Evolutionary conservation across 192 early-diverging fungal species (phyloP).

Genomic region (Dimargaris cristalligena): DNA sequence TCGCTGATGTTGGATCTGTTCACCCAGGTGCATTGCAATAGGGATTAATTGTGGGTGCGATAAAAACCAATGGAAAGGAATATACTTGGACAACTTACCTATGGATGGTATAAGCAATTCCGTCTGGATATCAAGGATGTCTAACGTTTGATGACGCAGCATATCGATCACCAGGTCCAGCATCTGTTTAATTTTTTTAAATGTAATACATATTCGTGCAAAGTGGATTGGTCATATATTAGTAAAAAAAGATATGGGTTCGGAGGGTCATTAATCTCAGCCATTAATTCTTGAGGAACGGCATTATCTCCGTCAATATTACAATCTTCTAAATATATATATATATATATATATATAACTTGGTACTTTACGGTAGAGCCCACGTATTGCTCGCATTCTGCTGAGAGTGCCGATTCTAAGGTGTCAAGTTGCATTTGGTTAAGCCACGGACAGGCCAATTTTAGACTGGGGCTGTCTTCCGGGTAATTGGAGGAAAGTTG

Average conservation of each 20-base stretch:
- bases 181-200: not conserved
- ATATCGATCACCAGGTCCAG: not conserved
- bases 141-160: not conserved
- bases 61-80: not conserved
- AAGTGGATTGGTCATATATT: not conserved
- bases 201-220: not conserved
- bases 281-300: no score
- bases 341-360: no score
- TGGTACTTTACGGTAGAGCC: no score
- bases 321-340: no score
- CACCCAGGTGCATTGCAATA: no score
- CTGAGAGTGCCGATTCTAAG: no score
- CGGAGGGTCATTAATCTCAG: no score
- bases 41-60: no score
- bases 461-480: not conserved
- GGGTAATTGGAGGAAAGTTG: not conserved
- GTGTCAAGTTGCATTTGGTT: not conserved
- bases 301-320: no score
- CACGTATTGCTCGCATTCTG: no score
- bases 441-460: not conserved
- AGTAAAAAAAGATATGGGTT: no score
- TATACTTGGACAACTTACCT: not conserved
- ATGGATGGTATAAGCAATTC: not conserved
- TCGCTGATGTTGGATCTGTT: no score
- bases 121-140: not conserved